Conservation (phyloP, 2,329 filamentous ascomycete species). For the Cladosporium sp. region DNA sequence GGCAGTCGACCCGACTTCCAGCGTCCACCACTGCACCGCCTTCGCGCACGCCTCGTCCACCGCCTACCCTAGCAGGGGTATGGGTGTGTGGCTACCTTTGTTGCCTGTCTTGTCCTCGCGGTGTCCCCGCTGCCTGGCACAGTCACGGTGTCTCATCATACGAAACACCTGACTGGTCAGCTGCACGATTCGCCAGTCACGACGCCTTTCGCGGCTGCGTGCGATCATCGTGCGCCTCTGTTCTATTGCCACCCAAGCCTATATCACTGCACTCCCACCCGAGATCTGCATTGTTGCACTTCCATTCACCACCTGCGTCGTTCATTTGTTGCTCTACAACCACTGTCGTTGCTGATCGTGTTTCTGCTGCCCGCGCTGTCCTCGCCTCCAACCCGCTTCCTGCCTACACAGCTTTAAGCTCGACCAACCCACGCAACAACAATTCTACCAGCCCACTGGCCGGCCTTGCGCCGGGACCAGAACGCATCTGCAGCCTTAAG, state of each 20-base stretch:
- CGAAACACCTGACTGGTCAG: conserved; percentile 1
- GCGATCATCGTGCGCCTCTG: conserved; percentile 1
- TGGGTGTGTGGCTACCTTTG: not conserved
- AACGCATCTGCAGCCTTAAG: not conserved
- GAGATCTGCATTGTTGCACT: conserved; percentile 1
- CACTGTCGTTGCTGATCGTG: conserved; percentile 9
- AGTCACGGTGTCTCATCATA: conserved; percentile 5
- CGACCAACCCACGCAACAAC: not conserved
- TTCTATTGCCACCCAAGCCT: conserved; percentile 2
- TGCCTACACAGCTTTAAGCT: conserved; percentile 1
- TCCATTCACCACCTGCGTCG: not conserved
- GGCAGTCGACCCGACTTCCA: not conserved
- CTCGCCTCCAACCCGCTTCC: not conserved
- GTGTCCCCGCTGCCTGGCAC: not conserved
- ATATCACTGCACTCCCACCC: conserved; percentile 10
- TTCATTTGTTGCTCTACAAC: conserved; percentile 1
- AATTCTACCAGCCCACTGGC: not conserved
- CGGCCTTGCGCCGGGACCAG: conserved; percentile 9
- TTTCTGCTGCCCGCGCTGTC: conserved; percentile 3
- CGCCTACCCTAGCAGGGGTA: not conserved
- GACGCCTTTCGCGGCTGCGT: not conserved
- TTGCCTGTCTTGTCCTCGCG: not conserved
- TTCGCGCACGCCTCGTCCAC: not conserved
- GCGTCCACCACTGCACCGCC: not conserved
- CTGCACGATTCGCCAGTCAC: not conserved